Evolutionary conservation across 441 rosid genomes (phyloP).

Genomic region (Eruca vesicaria): DNA sequence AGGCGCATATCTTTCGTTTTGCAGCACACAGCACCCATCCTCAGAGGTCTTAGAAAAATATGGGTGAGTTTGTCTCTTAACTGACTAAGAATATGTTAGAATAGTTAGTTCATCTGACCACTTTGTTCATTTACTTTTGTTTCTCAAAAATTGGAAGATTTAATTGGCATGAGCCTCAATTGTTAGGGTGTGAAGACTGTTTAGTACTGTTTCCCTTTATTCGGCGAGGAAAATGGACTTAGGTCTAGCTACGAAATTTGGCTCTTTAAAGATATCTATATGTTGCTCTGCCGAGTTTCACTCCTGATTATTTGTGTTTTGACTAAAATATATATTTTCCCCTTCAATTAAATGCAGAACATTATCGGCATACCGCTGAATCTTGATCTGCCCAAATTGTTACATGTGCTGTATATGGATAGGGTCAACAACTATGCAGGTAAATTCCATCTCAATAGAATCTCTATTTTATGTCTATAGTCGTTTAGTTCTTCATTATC

Average conservation of each 20-base stretch:
- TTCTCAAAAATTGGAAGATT: conserved; percentile 5
- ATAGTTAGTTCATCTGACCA: background rate
- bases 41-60: conserved; percentile 53
- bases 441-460: conserved; percentile 32
- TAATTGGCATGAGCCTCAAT: background rate
- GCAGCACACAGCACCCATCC: conserved; percentile 49
- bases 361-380: conserved; percentile 65
- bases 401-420: conserved; percentile 71
- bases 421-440: conserved; percentile 76
- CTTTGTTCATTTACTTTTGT: conserved; percentile 3
- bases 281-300: background rate
- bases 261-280: background rate
- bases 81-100: background rate
- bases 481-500: conserved; percentile 4
- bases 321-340: background rate
- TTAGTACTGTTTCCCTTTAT: background rate
- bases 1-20: conserved; percentile 73
- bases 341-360: conserved; percentile 60
- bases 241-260: background rate
- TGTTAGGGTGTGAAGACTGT: background rate
- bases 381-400: conserved; percentile 81
- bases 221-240: background rate
- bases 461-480: background rate
- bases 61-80: conserved; percentile 68
- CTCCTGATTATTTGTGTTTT: background rate